Base-by-base conservation (phyloP, 1,284 basidiomycete genomes). In the Apiotrichum laibachii region DNA sequence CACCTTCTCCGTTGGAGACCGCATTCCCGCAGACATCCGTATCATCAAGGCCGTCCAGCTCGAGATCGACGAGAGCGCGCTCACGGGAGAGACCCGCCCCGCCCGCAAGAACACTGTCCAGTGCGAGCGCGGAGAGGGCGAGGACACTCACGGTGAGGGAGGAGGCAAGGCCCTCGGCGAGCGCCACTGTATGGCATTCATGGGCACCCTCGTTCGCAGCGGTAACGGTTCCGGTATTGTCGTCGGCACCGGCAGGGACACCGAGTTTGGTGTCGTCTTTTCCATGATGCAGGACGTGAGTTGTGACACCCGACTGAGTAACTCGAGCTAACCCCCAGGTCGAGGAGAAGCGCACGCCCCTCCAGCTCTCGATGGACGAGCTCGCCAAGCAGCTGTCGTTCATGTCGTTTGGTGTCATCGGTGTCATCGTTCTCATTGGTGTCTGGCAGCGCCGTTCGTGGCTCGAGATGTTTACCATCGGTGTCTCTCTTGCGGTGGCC, bases 401-500 rank as follows among this genome's bases (percentile, higher is more conserved):
- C 37, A 79, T 94, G 59, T 95, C 92, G 2, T 97, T 99, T 67
- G 89, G 85, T 21, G 84, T 98, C 53, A 99, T 99, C 67, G 94
- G 91, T 16, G 77, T 96, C 40, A 98, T 98, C 59, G 92, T 91
- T 73, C 77, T 99, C 55, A 87, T 98, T 65, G 95, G 95, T 5
- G 85, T 95, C 6, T 80, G 87, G 63, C 94, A 98, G 73, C 81
- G 84, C 34, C 82, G 93, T n/a, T 84, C 88, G 15, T 96, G 92
- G 92, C 80, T 98, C 12, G 94, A 97, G 53, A 97, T 98, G 95
- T 98, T 98, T 72, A 98, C 94, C 12, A 97, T 98, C 65, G 94
- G 94, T 81, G 94, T 97, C 5, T 97, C 93, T 1, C 85, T 98
- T 57, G 94, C 94, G 21, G 94, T 98, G 16, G 95, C 94, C 55